Conservation (phyloP, 345 rosid species). For the Bruguiera parviflora region DNA sequence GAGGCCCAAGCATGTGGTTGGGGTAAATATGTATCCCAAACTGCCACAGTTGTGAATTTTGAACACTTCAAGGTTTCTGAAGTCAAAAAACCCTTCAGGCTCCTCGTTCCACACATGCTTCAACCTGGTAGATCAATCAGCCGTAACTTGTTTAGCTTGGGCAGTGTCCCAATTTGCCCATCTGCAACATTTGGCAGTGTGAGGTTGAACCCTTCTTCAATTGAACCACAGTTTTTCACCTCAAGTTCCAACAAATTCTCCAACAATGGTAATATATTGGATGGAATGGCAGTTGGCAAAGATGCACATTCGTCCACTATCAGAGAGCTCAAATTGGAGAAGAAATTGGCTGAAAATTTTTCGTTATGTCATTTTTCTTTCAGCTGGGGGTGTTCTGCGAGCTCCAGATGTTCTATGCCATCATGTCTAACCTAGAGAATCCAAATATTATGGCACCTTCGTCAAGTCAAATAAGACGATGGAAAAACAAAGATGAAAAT, state of each 20-base stretch:
- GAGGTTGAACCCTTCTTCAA: neutral
- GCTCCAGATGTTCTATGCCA: constrained; percentile 2
- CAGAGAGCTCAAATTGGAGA: neutral
- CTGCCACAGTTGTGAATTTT: constrained; percentile 7
- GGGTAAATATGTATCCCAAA: constrained; percentile 8
- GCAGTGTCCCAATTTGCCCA: neutral
- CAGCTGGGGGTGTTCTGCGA: constrained; percentile 1
- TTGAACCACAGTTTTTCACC: constrained; percentile 3
- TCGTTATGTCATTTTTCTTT: neutral
- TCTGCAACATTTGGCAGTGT: no score
- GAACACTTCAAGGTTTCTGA: neutral
- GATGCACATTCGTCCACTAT: constrained; percentile 2
- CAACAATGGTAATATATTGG: constrained; percentile 5
- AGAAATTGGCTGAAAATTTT: constrained; percentile 1
- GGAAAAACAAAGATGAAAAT: no score
- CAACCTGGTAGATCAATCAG: constrained; percentile 8
- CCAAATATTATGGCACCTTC: neutral
- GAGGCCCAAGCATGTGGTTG: neutral
- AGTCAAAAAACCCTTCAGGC: constrained; percentile 3
- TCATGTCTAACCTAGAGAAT: neutral
- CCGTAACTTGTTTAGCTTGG: neutral
- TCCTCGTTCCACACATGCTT: neutral
- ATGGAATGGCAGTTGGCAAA: neutral
- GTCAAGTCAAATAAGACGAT: no score
- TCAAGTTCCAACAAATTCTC: neutral